A percentile compares a stretch with the other conserved stretches of the same genome.
phyloP scores from a whole-genome alignment of 2,329 filamentous ascomycete genomes.

The Aaosphaeria pasadenensis region DNA sequence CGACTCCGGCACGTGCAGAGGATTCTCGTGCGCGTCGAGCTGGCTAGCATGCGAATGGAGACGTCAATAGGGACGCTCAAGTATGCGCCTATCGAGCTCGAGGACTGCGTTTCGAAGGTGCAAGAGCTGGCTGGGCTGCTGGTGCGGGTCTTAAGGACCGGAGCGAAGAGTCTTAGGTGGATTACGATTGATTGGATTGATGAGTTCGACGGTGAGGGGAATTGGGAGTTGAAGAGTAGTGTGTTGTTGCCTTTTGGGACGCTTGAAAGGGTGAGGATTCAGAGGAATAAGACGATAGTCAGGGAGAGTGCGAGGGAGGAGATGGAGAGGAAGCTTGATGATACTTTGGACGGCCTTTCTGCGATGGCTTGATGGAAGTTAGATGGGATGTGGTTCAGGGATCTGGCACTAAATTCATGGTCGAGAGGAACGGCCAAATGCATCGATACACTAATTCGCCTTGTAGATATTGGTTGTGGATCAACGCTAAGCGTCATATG shows the following conservation, averaged over 20 bases:
- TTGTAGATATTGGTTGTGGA: too few relatives aligned
- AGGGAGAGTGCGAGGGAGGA: not conserved
- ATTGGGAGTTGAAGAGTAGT: constrained; percentile 4
- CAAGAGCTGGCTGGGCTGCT: constrained; percentile 1
- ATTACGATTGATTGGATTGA: constrained; percentile 10
- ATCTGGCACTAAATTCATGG: too few relatives aligned
- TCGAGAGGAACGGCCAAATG: too few relatives aligned
- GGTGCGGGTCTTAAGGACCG: constrained; percentile 2
- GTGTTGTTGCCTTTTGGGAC: constrained; percentile 6
- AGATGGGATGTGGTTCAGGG: not conserved
- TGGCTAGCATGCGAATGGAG: constrained; percentile 1
- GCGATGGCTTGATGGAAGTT: not conserved
- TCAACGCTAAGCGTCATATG: too few relatives aligned
- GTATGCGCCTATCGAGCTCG: constrained; percentile 6
- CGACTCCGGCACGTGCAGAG: constrained; percentile 1
- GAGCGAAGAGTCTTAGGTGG: constrained; percentile 3
- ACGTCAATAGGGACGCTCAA: not conserved
- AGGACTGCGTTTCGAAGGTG: constrained; percentile 3
- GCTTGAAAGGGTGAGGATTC: constrained; percentile 1
- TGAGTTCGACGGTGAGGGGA: constrained; percentile 5
- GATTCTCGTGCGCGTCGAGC: constrained; percentile 4
- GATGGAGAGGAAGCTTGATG: not conserved
- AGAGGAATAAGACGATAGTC: not conserved
- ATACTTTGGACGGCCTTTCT: not conserved
- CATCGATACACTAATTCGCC: too few relatives aligned